phyloP scores from a whole-genome alignment of 805 yeast species.

The Saccharomycopsis microspora region DNA sequence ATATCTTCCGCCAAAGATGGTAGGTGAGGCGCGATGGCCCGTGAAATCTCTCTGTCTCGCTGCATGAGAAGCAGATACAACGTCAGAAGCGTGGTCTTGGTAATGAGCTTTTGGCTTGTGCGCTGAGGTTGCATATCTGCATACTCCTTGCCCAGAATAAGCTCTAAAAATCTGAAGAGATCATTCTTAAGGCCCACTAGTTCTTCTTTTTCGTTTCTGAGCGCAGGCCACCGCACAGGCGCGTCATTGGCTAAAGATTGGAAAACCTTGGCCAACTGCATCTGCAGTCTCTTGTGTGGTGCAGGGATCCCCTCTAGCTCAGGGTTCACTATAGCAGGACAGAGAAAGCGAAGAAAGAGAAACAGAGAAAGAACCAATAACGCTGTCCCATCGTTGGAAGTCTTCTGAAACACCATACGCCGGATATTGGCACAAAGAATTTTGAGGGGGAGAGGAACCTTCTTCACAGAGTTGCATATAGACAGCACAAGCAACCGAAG shows the following conservation, averaged over 20 bases:
- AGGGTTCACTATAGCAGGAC: constrained; percentile 89
- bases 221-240: constrained; percentile 51
- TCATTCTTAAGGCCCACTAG: constrained; percentile 23
- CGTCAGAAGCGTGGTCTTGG: constrained; percentile 2
- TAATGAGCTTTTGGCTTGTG: neutral
- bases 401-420: constrained; percentile 22
- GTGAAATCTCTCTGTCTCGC: constrained; percentile 7
- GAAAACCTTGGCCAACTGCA: constrained; percentile 72
- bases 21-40: neutral
- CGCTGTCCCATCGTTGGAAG: constrained; percentile 36
- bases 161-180: constrained; percentile 6
- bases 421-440: constrained; percentile 58
- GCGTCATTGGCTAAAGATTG: constrained; percentile 86
- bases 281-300: constrained; percentile 46
- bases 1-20: constrained; percentile 1
- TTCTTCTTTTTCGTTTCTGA: constrained; percentile 31
- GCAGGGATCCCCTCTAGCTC: constrained; percentile 35
- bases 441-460: constrained; percentile 65
- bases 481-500: constrained; percentile 43
- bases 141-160: neutral
- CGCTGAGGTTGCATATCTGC: neutral
- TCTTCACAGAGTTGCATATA: constrained; percentile 41
- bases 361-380: constrained; percentile 78
- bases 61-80: constrained; percentile 10
- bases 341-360: constrained; percentile 65